Evolutionary conservation across 768 basidiomycete species (phyloP).

Genomic region (Coprinopsis marcescibilis): DNA sequence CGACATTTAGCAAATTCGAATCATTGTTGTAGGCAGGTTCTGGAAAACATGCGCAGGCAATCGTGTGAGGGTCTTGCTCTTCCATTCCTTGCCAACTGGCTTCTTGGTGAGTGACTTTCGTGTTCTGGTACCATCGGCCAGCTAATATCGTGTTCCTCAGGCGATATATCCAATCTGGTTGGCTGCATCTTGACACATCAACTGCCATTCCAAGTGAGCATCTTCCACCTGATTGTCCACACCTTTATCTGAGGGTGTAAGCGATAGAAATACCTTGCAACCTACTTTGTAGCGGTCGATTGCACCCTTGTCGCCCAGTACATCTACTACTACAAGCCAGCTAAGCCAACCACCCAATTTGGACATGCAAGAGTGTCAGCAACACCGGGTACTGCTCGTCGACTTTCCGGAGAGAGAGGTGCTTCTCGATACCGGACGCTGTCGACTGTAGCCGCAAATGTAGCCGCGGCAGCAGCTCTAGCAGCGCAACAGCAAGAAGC

Average conservation of each 20-base stretch:
- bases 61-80: conserved; percentile 89
- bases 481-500: conserved; percentile 46
- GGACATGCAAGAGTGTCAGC: conserved; percentile 38
- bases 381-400: conserved; percentile 34
- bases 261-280: conserved; percentile 78
- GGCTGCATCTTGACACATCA: conserved; percentile 91
- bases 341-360: conserved; percentile 28
- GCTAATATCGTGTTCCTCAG: conserved; percentile 30
- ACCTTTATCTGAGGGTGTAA: neutral
- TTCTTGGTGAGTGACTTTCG: conserved; percentile 55
- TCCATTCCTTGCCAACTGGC: conserved; percentile 92
- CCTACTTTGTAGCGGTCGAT: conserved; percentile 87
- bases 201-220: conserved; percentile 82
- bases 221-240: conserved; percentile 6
- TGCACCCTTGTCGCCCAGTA: conserved; percentile 71
- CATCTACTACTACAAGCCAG: conserved; percentile 58
- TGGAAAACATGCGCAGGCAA: conserved; percentile 69
- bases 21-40: conserved; percentile 55
- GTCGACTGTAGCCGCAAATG: conserved; percentile 64
- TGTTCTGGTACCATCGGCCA: neutral
- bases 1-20: conserved; percentile 7
- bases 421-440: conserved; percentile 63
- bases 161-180: conserved; percentile 89
- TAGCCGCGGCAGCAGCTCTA: conserved; percentile 65
- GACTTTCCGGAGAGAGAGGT: conserved; percentile 45